A percentile compares a stretch with the other conserved stretches of the same genome.
Evolutionary conservation across 441 rosid species (phyloP).

Genomic region (Macaranga tanarius): DNA sequence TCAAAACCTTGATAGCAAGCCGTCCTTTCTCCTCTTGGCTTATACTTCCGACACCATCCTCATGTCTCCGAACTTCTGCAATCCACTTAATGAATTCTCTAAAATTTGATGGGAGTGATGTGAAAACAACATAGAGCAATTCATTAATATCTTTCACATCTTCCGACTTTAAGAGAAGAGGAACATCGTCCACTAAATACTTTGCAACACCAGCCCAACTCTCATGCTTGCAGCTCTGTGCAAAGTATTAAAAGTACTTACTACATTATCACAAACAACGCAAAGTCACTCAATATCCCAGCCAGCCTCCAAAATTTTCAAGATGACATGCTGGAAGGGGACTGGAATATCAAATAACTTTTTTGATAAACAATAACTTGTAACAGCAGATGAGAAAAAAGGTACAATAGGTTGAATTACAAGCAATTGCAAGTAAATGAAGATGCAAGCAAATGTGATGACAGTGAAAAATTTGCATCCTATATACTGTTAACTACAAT

Average conservation of each 20-base stretch:
- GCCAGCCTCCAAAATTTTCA: neutral
- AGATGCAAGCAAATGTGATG: neutral
- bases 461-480: neutral
- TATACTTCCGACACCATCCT: constrained; percentile 57
- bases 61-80: constrained; percentile 73
- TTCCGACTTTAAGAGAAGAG: constrained; percentile 60
- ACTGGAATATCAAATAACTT: neutral
- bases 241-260: neutral
- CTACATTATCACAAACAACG: neutral
- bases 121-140: constrained; percentile 48
- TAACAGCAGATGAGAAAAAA: neutral
- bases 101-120: constrained; percentile 65
- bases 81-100: constrained; percentile 78
- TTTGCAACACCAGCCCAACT: constrained; percentile 43
- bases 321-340: neutral
- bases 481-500: neutral
- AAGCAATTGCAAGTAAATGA: neutral
- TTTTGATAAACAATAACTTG: neutral
- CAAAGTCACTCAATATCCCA: neutral
- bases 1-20: constrained; percentile 56
- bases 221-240: constrained; percentile 34
- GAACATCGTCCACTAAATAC: constrained; percentile 80
- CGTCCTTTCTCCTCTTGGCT: constrained; percentile 78
- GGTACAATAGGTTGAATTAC: neutral
- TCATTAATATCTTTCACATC: constrained; percentile 53